Percentiles rank a stretch among this genome's conserved stretches.
Evolutionary conservation across 2,329 filamentous ascomycete genomes (phyloP).

Genomic region (Neoarthrinium moseri): DNA sequence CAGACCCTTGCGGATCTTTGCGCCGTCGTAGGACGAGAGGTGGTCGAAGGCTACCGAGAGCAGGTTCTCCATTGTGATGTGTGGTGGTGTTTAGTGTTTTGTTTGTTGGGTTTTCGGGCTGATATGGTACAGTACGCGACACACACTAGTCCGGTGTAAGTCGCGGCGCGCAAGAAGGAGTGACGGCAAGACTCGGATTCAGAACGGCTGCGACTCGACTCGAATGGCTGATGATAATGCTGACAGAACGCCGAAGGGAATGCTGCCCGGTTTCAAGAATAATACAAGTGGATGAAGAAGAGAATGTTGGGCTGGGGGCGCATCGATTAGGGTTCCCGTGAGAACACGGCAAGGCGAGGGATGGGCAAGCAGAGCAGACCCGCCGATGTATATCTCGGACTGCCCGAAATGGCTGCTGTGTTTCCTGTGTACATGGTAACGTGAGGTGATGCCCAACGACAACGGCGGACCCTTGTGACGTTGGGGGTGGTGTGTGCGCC

Average conservation of each 20-base stretch:
- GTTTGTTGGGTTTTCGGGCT: constrained; percentile 9
- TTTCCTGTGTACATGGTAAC: not conserved
- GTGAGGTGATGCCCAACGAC: constrained; percentile 1
- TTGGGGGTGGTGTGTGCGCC: not conserved
- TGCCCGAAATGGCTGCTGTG: constrained; percentile 1
- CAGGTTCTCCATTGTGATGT: constrained; percentile 75
- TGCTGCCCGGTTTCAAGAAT: constrained; percentile 2
- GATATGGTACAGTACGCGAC: not conserved
- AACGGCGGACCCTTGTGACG: too few species aligned
- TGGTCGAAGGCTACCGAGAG: constrained; percentile 95
- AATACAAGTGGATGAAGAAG: constrained; percentile 2
- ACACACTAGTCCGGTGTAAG: not conserved
- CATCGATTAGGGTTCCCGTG: not conserved
- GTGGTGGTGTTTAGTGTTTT: constrained; percentile 9
- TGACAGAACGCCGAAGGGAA: constrained; percentile 1
- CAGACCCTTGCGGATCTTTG: constrained; percentile 89
- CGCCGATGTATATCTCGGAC: not conserved
- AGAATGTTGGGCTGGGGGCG: not conserved
- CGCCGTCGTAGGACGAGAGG: constrained; percentile 85
- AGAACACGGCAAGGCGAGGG: not conserved
- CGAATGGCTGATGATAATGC: too few species aligned
- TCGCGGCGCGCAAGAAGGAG: not conserved
- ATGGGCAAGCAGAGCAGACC: not conserved
- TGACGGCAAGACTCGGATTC: too few species aligned
- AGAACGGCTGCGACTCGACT: too few species aligned